These are phyloP conservation scores for Fonsecaea pedrosoi DNA, from an alignment of 2,329 filamentous ascomycete genomes.

Conservation along the genomic window DNA sequence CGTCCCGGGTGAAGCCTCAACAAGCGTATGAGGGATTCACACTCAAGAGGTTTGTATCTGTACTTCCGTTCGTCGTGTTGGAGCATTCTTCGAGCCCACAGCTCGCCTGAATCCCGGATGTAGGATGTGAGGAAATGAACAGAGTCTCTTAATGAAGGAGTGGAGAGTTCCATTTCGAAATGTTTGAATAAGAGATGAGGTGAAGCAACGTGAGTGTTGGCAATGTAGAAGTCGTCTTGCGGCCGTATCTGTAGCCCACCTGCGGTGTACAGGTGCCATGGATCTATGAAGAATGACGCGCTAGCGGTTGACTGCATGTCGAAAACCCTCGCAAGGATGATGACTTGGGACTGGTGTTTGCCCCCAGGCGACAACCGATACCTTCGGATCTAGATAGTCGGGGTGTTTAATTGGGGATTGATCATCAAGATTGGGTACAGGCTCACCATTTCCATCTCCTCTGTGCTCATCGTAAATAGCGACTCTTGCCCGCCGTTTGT, in stretches of 20 bases:
- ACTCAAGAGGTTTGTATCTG: background rate
- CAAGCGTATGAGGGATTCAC: background rate
- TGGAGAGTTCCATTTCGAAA: background rate
- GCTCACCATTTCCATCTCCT: conserved; percentile 4
- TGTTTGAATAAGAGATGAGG: background rate
- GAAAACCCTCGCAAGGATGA: background rate
- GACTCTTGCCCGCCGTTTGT: conserved; percentile 4
- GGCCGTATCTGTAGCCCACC: background rate
- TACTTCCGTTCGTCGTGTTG: background rate
- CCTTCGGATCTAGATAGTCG: background rate
- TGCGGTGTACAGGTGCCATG: background rate
- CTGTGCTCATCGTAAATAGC: background rate
- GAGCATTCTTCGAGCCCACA: background rate
- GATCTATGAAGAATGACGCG: conserved; percentile 4
- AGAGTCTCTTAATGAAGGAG: background rate
- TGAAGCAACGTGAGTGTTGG: background rate
- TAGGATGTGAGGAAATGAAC: background rate
- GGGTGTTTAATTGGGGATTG: background rate
- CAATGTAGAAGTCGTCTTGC: background rate
- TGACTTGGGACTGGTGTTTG: background rate
- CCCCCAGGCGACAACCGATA: background rate
- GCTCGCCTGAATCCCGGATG: conserved; percentile 1
- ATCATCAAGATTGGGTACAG: background rate
- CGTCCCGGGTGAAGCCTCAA: conserved; percentile 1
- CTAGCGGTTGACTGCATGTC: conserved; percentile 5